Percentiles rank a stretch among this genome's conserved stretches.
Conservation (phyloP, 73 alveolate species). For the Uronychia setigera region DNA sequence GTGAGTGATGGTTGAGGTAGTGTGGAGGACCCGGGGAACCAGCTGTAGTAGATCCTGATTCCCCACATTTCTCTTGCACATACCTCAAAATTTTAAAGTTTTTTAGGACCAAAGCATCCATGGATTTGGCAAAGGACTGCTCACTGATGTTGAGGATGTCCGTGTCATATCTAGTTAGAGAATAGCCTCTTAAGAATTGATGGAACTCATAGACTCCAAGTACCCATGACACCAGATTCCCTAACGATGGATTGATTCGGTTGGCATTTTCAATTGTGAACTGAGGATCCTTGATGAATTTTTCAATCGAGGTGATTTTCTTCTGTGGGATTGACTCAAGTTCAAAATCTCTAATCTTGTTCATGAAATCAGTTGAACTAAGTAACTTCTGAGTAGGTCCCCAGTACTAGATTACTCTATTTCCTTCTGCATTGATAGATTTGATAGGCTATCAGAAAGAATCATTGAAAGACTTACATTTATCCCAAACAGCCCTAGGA, state of each 20-base stretch:
- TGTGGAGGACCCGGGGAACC: no score
- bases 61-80: constrained; percentile 43
- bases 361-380: constrained; percentile 60
- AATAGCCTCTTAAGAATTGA: constrained; percentile 79
- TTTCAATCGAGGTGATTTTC: constrained; percentile 51
- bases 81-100: constrained; percentile 77
- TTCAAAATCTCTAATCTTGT: constrained; percentile 78
- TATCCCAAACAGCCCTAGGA: constrained; percentile 65
- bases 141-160: constrained; percentile 74
- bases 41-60: no score
- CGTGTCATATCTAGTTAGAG: constrained; percentile 73
- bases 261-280: constrained; percentile 64
- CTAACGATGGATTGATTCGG: constrained; percentile 76
- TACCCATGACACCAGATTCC: constrained; percentile 78
- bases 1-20: no score
- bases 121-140: constrained; percentile 65
- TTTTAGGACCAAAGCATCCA: constrained; percentile 73
- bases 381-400: constrained; percentile 70
- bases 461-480: not conserved
- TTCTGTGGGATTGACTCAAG: constrained; percentile 79
- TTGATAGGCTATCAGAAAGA: constrained; percentile 41
- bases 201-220: constrained; percentile 87
- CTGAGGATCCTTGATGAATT: constrained; percentile 55
- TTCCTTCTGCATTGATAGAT: constrained; percentile 66
- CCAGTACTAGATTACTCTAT: constrained; percentile 59